Conservation (phyloP, 2,329 filamentous ascomycete species). For the Paramyrothecium sp. region DNA sequence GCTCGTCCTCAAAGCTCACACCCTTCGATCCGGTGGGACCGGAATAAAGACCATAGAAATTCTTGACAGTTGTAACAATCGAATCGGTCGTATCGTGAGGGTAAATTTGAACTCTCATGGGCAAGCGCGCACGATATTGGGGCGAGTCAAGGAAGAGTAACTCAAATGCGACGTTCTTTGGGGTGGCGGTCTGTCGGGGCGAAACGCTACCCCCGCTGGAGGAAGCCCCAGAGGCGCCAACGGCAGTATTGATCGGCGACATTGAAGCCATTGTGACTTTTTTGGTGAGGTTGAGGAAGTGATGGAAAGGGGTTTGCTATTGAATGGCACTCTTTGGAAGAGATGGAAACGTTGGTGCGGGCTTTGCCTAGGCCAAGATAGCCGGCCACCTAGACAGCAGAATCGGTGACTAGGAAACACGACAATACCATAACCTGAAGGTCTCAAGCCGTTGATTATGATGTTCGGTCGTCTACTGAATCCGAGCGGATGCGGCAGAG, state of each 20-base stretch:
- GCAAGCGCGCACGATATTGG: conserved; percentile 70
- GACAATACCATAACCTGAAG: background rate
- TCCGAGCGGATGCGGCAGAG: background rate
- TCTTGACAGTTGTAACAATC: conserved; percentile 97
- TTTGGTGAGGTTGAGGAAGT: conserved; percentile 18
- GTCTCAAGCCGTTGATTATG: background rate
- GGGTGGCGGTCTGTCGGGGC: conserved; percentile 45
- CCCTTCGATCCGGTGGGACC: conserved; percentile 68
- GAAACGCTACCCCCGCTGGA: conserved; percentile 43
- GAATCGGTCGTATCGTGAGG: conserved; percentile 96
- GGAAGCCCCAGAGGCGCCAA: conserved; percentile 30
- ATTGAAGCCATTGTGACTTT: conserved; percentile 43
- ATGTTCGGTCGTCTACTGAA: background rate
- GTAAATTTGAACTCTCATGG: conserved; percentile 88
- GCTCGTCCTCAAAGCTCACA: conserved; percentile 91
- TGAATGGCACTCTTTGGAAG: background rate
- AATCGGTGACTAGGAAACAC: background rate
- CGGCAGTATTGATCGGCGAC: conserved; percentile 39
- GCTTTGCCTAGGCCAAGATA: conserved; percentile 28
- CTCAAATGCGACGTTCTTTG: conserved; percentile 79
- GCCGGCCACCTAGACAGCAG: conserved; percentile 4
- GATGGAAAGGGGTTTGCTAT: conserved; percentile 3
- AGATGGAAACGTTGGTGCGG: conserved; percentile 24
- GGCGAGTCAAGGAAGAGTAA: conserved; percentile 67
- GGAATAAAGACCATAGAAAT: conserved; percentile 96